phyloP scores from a whole-genome alignment of 495 filamentous ascomycete species.

The Lasiosphaeria miniovina region DNA sequence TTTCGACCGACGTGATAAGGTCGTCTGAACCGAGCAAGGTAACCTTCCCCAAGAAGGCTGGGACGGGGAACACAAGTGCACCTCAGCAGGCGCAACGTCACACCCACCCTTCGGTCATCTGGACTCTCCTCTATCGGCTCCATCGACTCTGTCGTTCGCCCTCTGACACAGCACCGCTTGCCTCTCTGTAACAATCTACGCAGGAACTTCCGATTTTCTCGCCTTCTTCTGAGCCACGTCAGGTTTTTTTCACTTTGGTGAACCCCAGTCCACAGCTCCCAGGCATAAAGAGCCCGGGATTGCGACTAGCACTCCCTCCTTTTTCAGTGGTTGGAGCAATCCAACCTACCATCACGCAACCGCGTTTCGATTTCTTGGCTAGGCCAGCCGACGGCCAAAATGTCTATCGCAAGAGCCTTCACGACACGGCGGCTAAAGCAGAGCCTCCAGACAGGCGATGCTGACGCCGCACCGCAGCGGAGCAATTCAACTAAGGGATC shows the following conservation, averaged over 20 bases:
- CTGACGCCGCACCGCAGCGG: slow-evolving; percentile 36
- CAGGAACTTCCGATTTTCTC: neutral
- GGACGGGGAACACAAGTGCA: slow-evolving; percentile 2
- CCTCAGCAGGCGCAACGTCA: slow-evolving; percentile 9
- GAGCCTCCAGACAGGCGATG: slow-evolving; percentile 34
- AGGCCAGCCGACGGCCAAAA: slow-evolving; percentile 24
- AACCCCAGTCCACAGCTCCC: no score
- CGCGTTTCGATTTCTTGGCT: neutral
- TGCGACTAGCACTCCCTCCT: neutral
- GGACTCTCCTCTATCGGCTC: slow-evolving; percentile 2
- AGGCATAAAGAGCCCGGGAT: no score
- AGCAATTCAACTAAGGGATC: slow-evolving; percentile 45
- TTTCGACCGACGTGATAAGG: neutral
- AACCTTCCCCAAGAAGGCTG: slow-evolving; percentile 5
- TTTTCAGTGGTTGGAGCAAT: neutral
- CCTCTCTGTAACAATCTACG: neutral
- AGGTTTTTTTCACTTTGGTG: no score
- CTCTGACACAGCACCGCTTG: neutral
- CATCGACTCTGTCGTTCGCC: slow-evolving; percentile 6
- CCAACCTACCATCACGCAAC: neutral
- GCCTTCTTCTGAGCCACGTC: no score
- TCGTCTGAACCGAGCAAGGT: neutral
- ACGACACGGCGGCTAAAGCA: slow-evolving; percentile 54
- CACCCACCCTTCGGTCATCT: slow-evolving; percentile 5
- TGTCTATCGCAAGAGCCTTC: slow-evolving; percentile 66